Evolutionary conservation across 352 stramenopile genomes (phyloP).

Genomic region (Phytophthora hybrid): DNA sequence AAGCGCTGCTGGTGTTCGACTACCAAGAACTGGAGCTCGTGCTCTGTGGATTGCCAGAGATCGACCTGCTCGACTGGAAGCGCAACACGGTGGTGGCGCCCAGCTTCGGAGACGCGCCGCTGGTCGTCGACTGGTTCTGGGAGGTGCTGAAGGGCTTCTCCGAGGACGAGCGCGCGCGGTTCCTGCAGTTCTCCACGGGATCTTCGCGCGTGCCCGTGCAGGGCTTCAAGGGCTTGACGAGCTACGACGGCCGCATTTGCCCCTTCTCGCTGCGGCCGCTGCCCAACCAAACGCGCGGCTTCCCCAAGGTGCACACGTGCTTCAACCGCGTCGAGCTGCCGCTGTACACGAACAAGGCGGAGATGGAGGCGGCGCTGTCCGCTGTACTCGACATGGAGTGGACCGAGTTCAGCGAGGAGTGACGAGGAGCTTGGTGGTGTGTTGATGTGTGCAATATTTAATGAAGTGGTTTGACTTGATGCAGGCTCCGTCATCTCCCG

Average conservation of each 20-base stretch:
- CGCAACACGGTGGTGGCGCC: slow-evolving; percentile 70
- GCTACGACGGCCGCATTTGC: slow-evolving; percentile 86
- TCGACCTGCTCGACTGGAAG: slow-evolving; percentile 92
- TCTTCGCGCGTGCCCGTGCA: slow-evolving; percentile 88
- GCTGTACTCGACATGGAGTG: slow-evolving; percentile 96
- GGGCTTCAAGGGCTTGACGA: slow-evolving; percentile 84
- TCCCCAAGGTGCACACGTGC: slow-evolving; percentile 84
- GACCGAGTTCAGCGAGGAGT: slow-evolving; percentile 94
- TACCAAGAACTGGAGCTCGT: slow-evolving; percentile 96
- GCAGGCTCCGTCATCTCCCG: slow-evolving; percentile 13
- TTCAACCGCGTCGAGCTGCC: slow-evolving; percentile 88
- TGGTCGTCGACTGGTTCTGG: slow-evolving; percentile 83
- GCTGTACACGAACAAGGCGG: slow-evolving; percentile 83
- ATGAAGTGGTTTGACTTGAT: slow-evolving; percentile 12
- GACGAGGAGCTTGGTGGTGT: too few species aligned
- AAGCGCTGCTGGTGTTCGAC: slow-evolving; percentile 97
- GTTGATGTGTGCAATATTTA: slow-evolving; percentile 39
- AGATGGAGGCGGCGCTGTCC: slow-evolving; percentile 95
- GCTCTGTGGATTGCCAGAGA: slow-evolving; percentile 82
- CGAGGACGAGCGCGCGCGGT: slow-evolving; percentile 80
- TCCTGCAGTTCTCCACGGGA: slow-evolving; percentile 89
- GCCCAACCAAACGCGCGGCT: slow-evolving; percentile 65
- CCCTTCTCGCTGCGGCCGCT: slow-evolving; percentile 73
- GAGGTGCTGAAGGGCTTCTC: slow-evolving; percentile 62
- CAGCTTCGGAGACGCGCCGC: slow-evolving; percentile 53